Conservation (phyloP, 106 monocot genomes). For the Ottelia alismoides region DNA sequence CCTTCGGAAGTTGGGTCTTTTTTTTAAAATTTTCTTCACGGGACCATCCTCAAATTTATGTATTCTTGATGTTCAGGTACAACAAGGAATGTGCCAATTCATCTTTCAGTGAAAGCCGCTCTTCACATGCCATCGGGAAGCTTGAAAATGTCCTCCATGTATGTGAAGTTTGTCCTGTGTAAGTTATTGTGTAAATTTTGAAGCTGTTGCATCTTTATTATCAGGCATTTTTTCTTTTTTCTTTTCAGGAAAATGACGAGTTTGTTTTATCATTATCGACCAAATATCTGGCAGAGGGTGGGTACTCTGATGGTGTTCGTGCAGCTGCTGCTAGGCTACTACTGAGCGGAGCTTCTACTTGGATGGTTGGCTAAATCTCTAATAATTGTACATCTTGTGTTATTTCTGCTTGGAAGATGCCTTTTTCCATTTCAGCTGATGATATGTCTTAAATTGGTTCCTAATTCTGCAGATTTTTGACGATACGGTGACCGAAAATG, state of each 20-base stretch:
- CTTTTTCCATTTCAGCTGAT: too few relatives aligned
- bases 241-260: slow-evolving; percentile 79
- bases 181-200: too few relatives aligned
- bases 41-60: too few relatives aligned
- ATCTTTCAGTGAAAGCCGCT: slow-evolving; percentile 37
- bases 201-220: too few relatives aligned
- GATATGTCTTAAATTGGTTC: too few relatives aligned
- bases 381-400: too few relatives aligned
- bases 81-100: slow-evolving; percentile 47
- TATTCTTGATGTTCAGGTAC: too few relatives aligned
- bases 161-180: too few relatives aligned
- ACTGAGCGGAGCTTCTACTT: slow-evolving; percentile 63
- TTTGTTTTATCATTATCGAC: slow-evolving; percentile 78
- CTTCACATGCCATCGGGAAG: slow-evolving; percentile 66
- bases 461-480: slow-evolving; percentile 59
- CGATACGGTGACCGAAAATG: slow-evolving; percentile 75
- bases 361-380: slow-evolving; percentile 40
- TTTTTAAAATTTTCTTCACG: too few relatives aligned
- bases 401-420: too few relatives aligned
- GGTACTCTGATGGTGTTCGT: slow-evolving; percentile 48
- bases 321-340: slow-evolving; percentile 72
- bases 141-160: slow-evolving; percentile 69
- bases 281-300: slow-evolving; percentile 58
- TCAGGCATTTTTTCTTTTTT: background rate
- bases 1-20: too few relatives aligned